Conservation (phyloP, 176 grass and related monocot genomes). For the Raddia guianensis region DNA sequence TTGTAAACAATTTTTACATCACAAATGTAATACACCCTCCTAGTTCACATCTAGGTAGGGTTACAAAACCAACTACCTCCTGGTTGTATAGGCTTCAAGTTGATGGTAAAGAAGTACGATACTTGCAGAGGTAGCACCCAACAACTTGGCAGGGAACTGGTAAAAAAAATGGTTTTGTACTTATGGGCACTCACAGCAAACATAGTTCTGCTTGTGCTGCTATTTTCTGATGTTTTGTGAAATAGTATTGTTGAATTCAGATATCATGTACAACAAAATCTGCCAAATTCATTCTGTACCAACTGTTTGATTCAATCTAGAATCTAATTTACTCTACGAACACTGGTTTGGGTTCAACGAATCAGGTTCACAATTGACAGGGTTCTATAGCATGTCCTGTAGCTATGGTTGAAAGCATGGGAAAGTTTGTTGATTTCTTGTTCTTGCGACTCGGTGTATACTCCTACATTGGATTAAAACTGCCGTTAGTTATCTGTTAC, state of each 20-base stretch:
- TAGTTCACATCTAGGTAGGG: conserved; percentile 1
- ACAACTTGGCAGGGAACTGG: conserved; percentile 8
- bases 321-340: not conserved
- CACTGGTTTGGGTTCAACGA: no score
- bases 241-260: conserved; percentile 8
- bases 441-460: not conserved
- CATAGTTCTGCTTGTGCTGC: not conserved
- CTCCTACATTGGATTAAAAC: conserved; percentile 8
- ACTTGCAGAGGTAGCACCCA: not conserved
- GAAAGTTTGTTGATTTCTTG: not conserved
- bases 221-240: conserved; percentile 22
- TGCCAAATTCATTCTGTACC: not conserved
- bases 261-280: conserved; percentile 20
- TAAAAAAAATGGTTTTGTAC: not conserved
- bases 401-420: not conserved
- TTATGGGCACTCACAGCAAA: not conserved
- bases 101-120: not conserved
- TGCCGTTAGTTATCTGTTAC: conserved; percentile 13
- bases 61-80: conserved; percentile 15
- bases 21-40: not conserved
- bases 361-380: no score
- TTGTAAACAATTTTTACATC: conserved; percentile 4
- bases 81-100: conserved; percentile 10
- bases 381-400: no score
- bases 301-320: not conserved